Evolutionary conservation across 2,329 filamentous ascomycete species (phyloP).

Genomic region (Penicillium corylophilum): DNA sequence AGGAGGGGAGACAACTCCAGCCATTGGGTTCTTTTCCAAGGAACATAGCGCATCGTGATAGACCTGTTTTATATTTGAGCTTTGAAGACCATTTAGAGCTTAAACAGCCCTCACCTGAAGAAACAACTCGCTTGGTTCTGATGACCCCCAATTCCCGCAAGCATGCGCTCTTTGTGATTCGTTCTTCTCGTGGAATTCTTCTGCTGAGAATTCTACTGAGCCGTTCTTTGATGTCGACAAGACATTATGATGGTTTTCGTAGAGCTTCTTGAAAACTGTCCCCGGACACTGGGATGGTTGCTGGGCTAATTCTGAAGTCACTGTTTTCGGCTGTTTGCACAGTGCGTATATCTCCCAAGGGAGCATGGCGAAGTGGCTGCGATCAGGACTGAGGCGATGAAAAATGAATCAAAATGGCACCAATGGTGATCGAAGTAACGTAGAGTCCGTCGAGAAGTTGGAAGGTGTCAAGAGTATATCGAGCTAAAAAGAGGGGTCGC

Average conservation of each 20-base stretch:
- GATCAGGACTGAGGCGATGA: neutral
- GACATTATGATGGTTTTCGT: slow-evolving; percentile 35
- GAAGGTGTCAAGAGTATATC: neutral
- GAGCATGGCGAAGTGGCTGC: slow-evolving; percentile 33
- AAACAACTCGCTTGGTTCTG: slow-evolving; percentile 66
- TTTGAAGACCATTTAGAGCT: neutral
- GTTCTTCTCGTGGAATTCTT: slow-evolving; percentile 29
- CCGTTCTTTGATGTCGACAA: slow-evolving; percentile 17
- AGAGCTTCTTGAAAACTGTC: slow-evolving; percentile 59
- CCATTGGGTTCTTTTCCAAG: slow-evolving; percentile 41
- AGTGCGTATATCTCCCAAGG: slow-evolving; percentile 51
- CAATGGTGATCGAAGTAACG: neutral
- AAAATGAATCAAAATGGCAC: neutral
- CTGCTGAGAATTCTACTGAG: slow-evolving; percentile 22
- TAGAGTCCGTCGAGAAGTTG: slow-evolving; percentile 1
- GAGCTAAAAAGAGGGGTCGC: neutral
- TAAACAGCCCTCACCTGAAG: slow-evolving; percentile 48
- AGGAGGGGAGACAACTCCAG: slow-evolving; percentile 56
- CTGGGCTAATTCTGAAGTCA: slow-evolving; percentile 58
- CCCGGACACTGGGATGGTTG: slow-evolving; percentile 55
- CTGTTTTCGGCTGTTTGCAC: slow-evolving; percentile 54
- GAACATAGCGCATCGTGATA: slow-evolving; percentile 62
- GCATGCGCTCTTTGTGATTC: slow-evolving; percentile 55
- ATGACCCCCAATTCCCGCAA: slow-evolving; percentile 68
- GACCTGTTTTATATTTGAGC: slow-evolving; percentile 41